Evolutionary conservation across 2,329 filamentous ascomycete species (phyloP).

Genomic region (Diaporthe vexans): DNA sequence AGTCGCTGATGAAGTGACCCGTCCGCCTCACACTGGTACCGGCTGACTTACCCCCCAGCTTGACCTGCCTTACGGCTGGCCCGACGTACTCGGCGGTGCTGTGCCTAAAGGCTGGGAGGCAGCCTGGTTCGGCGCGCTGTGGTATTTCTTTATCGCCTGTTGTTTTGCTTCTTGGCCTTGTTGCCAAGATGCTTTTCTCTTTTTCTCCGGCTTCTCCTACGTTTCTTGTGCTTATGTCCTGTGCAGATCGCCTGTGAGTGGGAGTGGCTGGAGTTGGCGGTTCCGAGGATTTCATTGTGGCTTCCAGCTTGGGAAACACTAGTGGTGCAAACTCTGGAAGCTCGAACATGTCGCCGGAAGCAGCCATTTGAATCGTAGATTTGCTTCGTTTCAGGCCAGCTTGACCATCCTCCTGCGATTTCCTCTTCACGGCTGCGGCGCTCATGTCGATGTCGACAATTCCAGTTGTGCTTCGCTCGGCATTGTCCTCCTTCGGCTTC

Average conservation of each 20-base stretch:
- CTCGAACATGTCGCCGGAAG: slow-evolving; percentile 56
- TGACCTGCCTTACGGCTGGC: slow-evolving; percentile 43
- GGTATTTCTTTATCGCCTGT: background rate
- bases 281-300: background rate
- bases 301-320: slow-evolving; percentile 61
- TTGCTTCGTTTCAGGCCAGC: slow-evolving; percentile 36
- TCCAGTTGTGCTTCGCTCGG: slow-evolving; percentile 44
- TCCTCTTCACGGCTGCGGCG: slow-evolving; percentile 50
- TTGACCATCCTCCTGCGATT: slow-evolving; percentile 44
- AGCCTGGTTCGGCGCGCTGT: background rate
- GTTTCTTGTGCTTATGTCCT: no score
- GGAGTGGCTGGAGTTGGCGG: background rate
- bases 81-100: slow-evolving; percentile 39
- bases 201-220: background rate
- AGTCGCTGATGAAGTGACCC: slow-evolving; percentile 44
- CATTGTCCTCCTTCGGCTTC: slow-evolving; percentile 53
- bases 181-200: background rate
- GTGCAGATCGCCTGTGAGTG: background rate
- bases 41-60: slow-evolving; percentile 36
- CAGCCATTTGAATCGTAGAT: slow-evolving; percentile 45
- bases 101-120: slow-evolving; percentile 28
- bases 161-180: background rate
- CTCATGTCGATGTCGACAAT: slow-evolving; percentile 51
- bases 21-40: slow-evolving; percentile 40
- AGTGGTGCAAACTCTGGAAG: slow-evolving; percentile 62